Conservation (phyloP, 768 basidiomycete species). For the Mycena vitilis region DNA sequence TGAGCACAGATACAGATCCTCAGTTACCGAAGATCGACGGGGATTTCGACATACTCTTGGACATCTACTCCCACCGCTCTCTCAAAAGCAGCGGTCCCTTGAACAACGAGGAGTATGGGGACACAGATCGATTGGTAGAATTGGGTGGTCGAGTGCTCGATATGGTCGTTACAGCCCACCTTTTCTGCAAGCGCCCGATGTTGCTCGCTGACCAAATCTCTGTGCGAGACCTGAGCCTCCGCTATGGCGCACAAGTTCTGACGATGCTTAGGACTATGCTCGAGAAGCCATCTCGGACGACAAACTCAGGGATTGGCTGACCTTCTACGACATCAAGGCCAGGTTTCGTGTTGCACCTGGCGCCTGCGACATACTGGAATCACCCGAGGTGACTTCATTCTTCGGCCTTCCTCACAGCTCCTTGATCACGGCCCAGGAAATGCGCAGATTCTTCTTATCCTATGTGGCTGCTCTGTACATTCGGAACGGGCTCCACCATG, state of each 20-base stretch:
- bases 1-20: constrained; percentile 45
- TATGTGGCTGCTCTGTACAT: constrained; percentile 77
- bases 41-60: constrained; percentile 64
- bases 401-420: background rate
- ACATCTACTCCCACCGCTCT: constrained; percentile 66
- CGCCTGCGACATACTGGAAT: constrained; percentile 49
- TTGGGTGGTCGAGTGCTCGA: constrained; percentile 67
- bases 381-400: constrained; percentile 46
- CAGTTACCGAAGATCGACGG: constrained; percentile 68
- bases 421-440: constrained; percentile 56
- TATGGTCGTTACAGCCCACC: constrained; percentile 61
- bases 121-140: constrained; percentile 67
- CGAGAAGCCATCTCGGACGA: constrained; percentile 48
- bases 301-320: constrained; percentile 61
- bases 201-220: constrained; percentile 54
- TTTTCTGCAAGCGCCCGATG: constrained; percentile 60
- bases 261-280: constrained; percentile 40
- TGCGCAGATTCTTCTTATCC: constrained; percentile 64
- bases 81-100: constrained; percentile 41
- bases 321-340: constrained; percentile 61
- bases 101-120: constrained; percentile 66
- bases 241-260: background rate
- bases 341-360: constrained; percentile 63
- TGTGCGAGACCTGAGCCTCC: constrained; percentile 46
- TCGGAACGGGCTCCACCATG: constrained; percentile 60